Evolutionary conservation across 139 green algal species (phyloP), one percentile per base, ranked within the genome.

Genomic region (Tetraselmis striata): DNA sequence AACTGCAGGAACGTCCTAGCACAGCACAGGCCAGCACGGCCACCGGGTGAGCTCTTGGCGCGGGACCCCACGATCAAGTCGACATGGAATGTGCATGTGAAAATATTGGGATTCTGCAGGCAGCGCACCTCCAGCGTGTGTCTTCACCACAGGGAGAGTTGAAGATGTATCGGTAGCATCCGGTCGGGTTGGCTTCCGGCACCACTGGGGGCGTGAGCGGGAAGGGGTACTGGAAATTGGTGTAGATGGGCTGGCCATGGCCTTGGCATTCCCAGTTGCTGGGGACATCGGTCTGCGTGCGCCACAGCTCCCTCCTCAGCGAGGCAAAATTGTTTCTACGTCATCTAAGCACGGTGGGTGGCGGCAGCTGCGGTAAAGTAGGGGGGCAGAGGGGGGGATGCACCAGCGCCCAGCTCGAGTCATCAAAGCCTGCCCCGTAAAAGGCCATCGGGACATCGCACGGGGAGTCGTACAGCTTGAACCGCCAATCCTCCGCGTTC

Each of bases 171-270:
- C 90, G 88, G 84, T 98, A 99, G 86, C 92, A 98, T 23, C 93
- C 96, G 1, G 96, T 98, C 31, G 96, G 96, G 85, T 99, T 99
- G 31, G 91, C 87, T 1, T 87, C 79, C 0, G 94, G 94, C 28
- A 98, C 94, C 75, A 87, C 92, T 2, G 96, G 96, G 5, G 96
- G 95, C 78, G 94, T 87, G 1, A 97, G 78, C 11, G 93, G 92
- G 59, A 98, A 98, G 26, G 96, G 95, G 87, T 99, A 99, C 1
- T 92, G 80, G 32, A 97, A 95, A 84, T 99, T 99, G 27, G 94
- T 96, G 87, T 99, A 99, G 84, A 98, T 96, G 23, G 96, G 96
- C 2, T 78, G 89, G 32, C 95, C 93, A 67, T 91, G 87, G 28
- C 96, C 96, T 59, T 94, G 82, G 59, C 88, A 92, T 86, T 99